Evolutionary conservation across 176 grass and related monocot genomes (phyloP).

Genomic region (Raddia guianensis): DNA sequence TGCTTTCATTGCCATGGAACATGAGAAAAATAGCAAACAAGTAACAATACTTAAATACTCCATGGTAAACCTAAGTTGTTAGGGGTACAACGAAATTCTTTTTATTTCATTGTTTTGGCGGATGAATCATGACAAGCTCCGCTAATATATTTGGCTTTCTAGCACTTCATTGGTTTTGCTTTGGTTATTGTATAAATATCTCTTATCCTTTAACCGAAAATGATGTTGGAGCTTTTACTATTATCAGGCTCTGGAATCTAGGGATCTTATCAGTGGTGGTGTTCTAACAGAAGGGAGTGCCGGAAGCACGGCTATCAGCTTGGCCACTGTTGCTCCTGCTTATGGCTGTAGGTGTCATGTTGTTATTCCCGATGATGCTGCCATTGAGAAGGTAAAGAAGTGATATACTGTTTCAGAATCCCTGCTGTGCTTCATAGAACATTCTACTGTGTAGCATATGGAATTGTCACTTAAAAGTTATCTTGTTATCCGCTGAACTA

Average conservation of each 20-base stretch:
- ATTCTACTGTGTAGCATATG: background rate
- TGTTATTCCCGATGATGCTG: conserved; percentile 92
- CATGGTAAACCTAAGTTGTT: background rate
- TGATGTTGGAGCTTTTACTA: conserved; percentile 9
- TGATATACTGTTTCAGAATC: conserved; percentile 14
- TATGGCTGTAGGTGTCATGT: conserved; percentile 91
- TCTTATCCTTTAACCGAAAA: conserved; percentile 24
- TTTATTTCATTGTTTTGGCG: background rate
- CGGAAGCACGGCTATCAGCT: conserved; percentile 95
- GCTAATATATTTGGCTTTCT: background rate
- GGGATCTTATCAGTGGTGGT: conserved; percentile 69
- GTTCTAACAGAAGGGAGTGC: conserved; percentile 90
- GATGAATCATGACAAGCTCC: conserved; percentile 8
- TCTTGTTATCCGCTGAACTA: conserved; percentile 19
- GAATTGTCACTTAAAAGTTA: conserved; percentile 2
- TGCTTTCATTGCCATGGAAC: conserved; percentile 10
- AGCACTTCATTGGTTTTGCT: background rate
- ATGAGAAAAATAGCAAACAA: background rate
- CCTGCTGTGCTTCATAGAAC: conserved; percentile 10
- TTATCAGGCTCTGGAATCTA: conserved; percentile 73
- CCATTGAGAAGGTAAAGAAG: conserved; percentile 80
- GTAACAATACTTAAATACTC: background rate
- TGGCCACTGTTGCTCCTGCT: conserved; percentile 86
- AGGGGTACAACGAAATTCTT: background rate
- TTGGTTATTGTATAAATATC: background rate